Percentiles rank a stretch among this genome's conserved stretches.
Conservation (phyloP, 2,329 filamentous ascomycete species). For the Coniochaeta pulveracea region DNA sequence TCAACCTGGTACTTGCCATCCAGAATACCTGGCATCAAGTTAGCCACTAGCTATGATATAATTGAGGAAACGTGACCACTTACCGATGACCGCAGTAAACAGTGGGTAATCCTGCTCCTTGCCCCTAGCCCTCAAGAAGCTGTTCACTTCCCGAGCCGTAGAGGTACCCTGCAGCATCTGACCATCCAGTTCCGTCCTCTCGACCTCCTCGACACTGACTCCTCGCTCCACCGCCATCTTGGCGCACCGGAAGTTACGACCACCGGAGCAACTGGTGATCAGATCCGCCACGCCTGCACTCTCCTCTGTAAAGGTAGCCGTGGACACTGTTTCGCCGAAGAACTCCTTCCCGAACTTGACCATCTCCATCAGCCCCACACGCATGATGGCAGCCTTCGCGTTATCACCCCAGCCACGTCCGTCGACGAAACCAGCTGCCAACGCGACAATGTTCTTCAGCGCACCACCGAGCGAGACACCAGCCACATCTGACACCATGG, state of each 20-base stretch:
- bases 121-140: conserved; percentile 69
- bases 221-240: conserved; percentile 75
- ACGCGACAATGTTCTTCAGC: conserved; percentile 91
- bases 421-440: conserved; percentile 90
- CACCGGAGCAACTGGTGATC: conserved; percentile 86
- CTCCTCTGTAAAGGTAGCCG: conserved; percentile 90
- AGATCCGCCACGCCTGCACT: conserved; percentile 91
- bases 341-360: conserved; percentile 91
- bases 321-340: conserved; percentile 71
- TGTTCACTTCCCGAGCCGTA: conserved; percentile 85
- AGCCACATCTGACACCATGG: conserved; percentile 88
- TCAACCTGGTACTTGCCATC: conserved; percentile 66
- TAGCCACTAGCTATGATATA: background rate
- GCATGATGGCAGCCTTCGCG: conserved; percentile 97
- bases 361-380: conserved; percentile 91
- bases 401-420: conserved; percentile 97
- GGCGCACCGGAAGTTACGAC: conserved; percentile 88
- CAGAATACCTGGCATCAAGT: conserved; percentile 44
- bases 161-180: conserved; percentile 94
- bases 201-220: conserved; percentile 74
- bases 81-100: conserved; percentile 73
- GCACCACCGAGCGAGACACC: conserved; percentile 91
- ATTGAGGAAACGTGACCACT: conserved; percentile 4
- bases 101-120: conserved; percentile 79
- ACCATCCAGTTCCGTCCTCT: conserved; percentile 82